Base-by-base conservation (phyloP, 192 early-diverging fungal species). In the Entomortierella beljakovae region DNA sequence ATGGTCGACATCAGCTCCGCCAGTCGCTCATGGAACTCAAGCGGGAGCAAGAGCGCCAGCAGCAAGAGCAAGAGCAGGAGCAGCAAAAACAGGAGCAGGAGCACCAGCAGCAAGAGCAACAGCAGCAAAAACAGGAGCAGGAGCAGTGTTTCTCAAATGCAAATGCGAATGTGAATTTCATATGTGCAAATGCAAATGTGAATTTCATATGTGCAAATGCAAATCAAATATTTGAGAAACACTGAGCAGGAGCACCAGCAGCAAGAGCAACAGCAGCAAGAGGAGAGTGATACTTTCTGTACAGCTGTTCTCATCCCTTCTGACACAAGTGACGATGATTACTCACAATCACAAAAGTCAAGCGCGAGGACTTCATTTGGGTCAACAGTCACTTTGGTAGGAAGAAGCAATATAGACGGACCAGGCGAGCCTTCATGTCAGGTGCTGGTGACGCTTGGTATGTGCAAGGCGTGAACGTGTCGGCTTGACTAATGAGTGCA, bases 291-390 rank as follows among this genome's bases (percentile, higher is more conserved):
- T 5, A 51, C 16, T 55, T 65, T 54, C 52, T 54, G 52, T 40
- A 51, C 52, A 32, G 25, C 16, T 28, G 63, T 33, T 38, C 13
- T 55, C 26, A 65, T 53, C 29, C 63, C 63, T 16, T 65, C 63
- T 23, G 63, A 65, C 37, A n/a, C 35, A 26, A 46, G 42, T 32
- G 52, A 65, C 63, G 52, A 65, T 40, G 63, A 65, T 51, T 65
- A 40, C 37, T 40, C 37, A 40, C 6, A 20, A 53, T 65, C 63
- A 16, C 51, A 65, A 6, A 46, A 65, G 52, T 65, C 63, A 33
- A 65, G 63, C n/a, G 37, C 51, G 8, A 65, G 63, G 32, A 55
- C 63, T 2, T 65, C 63, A 55, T 65, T 65, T 29, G 63, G 63
- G 38, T 65, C 63, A 23, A 65, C 52, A 40, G 52, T 38, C 34